Conservation (phyloP, 352 stramenopile genomes). For the Pythium scleroteichum region DNA sequence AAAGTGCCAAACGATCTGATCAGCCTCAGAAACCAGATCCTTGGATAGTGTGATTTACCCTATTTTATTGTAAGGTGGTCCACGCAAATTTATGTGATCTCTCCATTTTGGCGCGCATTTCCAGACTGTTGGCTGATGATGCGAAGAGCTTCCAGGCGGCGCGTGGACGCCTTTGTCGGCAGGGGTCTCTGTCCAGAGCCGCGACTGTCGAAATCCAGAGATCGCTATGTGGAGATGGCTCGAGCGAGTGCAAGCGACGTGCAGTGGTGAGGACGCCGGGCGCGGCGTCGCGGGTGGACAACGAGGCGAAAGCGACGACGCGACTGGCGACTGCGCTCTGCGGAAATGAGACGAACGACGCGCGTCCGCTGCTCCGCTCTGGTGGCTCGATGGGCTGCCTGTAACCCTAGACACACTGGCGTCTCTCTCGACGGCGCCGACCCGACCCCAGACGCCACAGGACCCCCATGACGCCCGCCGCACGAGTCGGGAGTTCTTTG, state of each 20-base stretch:
- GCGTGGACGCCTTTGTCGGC: background rate
- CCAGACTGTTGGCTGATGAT: background rate
- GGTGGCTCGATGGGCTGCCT: slow-evolving; percentile 56
- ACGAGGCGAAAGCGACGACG: slow-evolving; percentile 16
- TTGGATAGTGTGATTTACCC: background rate
- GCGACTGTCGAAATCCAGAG: no score
- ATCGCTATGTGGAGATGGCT: background rate
- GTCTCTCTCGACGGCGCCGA: slow-evolving; percentile 5
- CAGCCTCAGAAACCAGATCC: no score
- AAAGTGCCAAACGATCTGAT: no score
- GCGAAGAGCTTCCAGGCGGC: background rate
- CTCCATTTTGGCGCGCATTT: slow-evolving; percentile 1
- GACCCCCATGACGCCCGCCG: slow-evolving; percentile 16
- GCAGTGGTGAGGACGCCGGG: background rate
- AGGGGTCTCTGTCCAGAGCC: no score
- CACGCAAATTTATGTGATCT: background rate
- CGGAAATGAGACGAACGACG: background rate
- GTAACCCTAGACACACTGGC: slow-evolving; percentile 65
- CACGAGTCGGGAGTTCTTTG: slow-evolving; percentile 44
- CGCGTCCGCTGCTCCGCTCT: slow-evolving; percentile 19
- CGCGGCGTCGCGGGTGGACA: slow-evolving; percentile 6
- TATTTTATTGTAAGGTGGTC: background rate
- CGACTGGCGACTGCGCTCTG: background rate
- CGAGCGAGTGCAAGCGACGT: background rate
- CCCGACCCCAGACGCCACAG: slow-evolving; percentile 27